Conservation (phyloP, 139 green algal species). For the Pycnococcus provasolii region DNA sequence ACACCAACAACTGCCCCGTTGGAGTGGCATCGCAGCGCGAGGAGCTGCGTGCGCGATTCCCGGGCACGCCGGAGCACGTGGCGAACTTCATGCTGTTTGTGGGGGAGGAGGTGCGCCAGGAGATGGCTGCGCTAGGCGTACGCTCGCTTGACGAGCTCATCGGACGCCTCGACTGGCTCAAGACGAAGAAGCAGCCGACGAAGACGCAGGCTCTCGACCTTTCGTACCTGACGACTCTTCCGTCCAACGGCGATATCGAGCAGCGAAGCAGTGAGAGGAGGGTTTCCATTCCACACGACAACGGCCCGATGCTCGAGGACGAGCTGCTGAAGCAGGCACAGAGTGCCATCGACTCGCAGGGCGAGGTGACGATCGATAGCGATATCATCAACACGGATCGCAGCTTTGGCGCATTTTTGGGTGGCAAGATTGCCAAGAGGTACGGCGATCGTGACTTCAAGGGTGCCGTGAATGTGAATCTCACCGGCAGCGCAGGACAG, state of each 20-base stretch:
- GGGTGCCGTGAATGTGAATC: slow-evolving; percentile 58
- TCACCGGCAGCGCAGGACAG: slow-evolving; percentile 68
- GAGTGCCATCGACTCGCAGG: slow-evolving; percentile 41
- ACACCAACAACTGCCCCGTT: slow-evolving; percentile 99
- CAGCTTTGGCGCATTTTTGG: slow-evolving; percentile 57
- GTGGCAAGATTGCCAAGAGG: slow-evolving; percentile 62
- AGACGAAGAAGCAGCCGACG: slow-evolving; percentile 59
- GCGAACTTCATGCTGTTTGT: slow-evolving; percentile 97
- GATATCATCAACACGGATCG: slow-evolving; percentile 83
- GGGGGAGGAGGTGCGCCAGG: slow-evolving; percentile 50
- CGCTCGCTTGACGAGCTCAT: slow-evolving; percentile 84
- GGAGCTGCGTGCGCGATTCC: slow-evolving; percentile 93
- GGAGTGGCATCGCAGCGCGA: slow-evolving; percentile 91
- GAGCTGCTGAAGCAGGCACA: slow-evolving; percentile 68
- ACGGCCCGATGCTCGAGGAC: slow-evolving; percentile 71
- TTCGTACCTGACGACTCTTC: slow-evolving; percentile 63
- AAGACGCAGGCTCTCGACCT: slow-evolving; percentile 90
- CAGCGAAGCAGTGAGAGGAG: too few relatives aligned
- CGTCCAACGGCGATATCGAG: not conserved
- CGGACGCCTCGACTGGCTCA: slow-evolving; percentile 51
- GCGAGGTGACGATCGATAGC: slow-evolving; percentile 37
- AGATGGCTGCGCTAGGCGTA: slow-evolving; percentile 71
- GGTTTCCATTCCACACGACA: slow-evolving; percentile 30
- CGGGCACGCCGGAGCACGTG: slow-evolving; percentile 73
- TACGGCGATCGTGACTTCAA: slow-evolving; percentile 75